phyloP scores from a whole-genome alignment of 1,284 basidiomycete species.

The Entoloma clypeatum region DNA sequence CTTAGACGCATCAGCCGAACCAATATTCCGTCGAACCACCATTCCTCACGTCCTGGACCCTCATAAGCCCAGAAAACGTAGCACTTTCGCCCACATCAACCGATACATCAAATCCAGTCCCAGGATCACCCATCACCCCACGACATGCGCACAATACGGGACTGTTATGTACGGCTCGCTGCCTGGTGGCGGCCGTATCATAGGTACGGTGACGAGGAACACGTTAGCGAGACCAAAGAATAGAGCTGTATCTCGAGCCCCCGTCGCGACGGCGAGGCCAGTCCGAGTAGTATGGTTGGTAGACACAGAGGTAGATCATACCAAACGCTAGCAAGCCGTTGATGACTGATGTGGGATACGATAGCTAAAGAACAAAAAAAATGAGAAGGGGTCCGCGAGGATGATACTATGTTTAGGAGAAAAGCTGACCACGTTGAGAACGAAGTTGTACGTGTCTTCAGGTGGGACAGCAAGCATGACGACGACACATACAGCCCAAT shows the following conservation, averaged over 20 bases:
- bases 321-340: constrained; percentile 36
- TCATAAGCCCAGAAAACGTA: too few relatives aligned
- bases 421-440: constrained; percentile 31
- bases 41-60: too few relatives aligned
- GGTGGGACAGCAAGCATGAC: constrained; percentile 33
- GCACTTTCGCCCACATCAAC: constrained; percentile 29
- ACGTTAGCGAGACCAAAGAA: constrained; percentile 34
- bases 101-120: constrained; percentile 32
- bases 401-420: not conserved
- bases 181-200: constrained; percentile 28
- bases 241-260: constrained; percentile 20
- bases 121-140: constrained; percentile 35
- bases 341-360: constrained; percentile 35
- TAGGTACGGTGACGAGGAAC: constrained; percentile 34
- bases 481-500: constrained; percentile 23
- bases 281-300: constrained; percentile 22
- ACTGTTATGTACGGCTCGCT: constrained; percentile 29
- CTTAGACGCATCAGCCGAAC: too few relatives aligned
- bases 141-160: constrained; percentile 38
- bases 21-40: too few relatives aligned
- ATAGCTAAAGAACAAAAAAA: constrained; percentile 22
- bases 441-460: constrained; percentile 34
- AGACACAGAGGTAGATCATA: constrained; percentile 28
- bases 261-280: constrained; percentile 23
- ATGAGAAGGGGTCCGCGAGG: not conserved